These are phyloP conservation scores for Yamadazyma sp. DNA, from an alignment of 805 yeast genomes.

Conservation along the genomic window DNA sequence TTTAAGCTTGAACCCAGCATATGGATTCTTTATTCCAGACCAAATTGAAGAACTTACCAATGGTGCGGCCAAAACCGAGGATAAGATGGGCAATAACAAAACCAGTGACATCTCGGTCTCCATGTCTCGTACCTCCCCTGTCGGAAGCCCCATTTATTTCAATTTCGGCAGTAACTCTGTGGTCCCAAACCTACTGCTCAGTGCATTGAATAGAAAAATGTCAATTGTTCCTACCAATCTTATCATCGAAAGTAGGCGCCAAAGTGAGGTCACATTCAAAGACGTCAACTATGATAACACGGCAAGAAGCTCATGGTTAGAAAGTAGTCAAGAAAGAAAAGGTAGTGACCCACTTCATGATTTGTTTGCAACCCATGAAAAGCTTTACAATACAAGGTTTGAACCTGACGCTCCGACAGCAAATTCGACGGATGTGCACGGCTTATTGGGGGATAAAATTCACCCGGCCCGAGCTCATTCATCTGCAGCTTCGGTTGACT, in stretches of 20 bases:
- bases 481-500: conserved; percentile 13
- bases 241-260: conserved; percentile 14
- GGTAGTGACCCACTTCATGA: conserved; percentile 22
- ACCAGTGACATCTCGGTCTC: conserved; percentile 3
- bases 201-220: conserved; percentile 21
- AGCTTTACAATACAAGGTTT: conserved; percentile 20
- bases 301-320: neutral
- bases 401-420: neutral
- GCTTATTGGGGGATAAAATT: conserved; percentile 7
- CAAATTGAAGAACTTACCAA: neutral
- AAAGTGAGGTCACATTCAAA: conserved; percentile 21
- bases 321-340: conserved; percentile 12
- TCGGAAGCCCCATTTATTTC: conserved; percentile 23
- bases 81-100: neutral
- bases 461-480: conserved; percentile 10
- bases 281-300: conserved; percentile 22
- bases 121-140: conserved; percentile 21
- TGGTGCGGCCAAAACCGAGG: neutral
- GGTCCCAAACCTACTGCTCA: conserved; percentile 5
- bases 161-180: conserved; percentile 3
- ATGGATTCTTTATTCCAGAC: conserved; percentile 13
- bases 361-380: conserved; percentile 34
- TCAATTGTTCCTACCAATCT: conserved; percentile 31
- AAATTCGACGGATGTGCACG: conserved; percentile 6
- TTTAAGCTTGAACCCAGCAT: conserved; percentile 21